A percentile compares a stretch with the other conserved stretches of the same genome.
phyloP scores from a whole-genome alignment of 2,329 filamentous ascomycete species.

The Bipolaris gigantea region DNA sequence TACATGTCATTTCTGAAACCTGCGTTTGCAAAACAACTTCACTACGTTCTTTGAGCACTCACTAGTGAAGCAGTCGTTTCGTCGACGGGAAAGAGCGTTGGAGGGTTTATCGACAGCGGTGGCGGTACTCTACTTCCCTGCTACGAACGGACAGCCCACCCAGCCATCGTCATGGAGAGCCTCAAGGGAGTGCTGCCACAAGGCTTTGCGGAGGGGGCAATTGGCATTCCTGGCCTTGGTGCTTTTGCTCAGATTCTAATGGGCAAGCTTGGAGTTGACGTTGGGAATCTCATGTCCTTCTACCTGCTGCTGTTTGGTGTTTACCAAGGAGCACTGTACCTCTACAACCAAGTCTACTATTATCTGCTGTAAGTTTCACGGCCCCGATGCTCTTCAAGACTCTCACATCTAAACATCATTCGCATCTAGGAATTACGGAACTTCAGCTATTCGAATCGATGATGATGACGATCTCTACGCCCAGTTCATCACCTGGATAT shows the following conservation, averaged over 20 bases:
- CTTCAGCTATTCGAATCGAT: constrained; percentile 50
- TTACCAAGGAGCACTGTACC: constrained; percentile 43
- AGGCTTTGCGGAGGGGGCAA: constrained; percentile 5
- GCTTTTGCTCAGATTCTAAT: constrained; percentile 6
- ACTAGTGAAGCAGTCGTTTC: background rate
- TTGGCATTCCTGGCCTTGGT: constrained; percentile 4
- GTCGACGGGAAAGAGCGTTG: background rate
- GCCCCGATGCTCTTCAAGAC: constrained; percentile 28
- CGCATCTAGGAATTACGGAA: constrained; percentile 32
- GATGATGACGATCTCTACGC: constrained; percentile 50
- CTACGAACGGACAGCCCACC: background rate
- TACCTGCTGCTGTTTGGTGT: constrained; percentile 49
- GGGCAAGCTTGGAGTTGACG: constrained; percentile 49
- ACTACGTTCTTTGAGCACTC: background rate
- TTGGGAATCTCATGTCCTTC: constrained; percentile 50
- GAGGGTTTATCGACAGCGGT: too few species aligned
- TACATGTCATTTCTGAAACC: background rate
- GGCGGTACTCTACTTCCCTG: background rate
- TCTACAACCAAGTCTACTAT: constrained; percentile 32
- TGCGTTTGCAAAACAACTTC: background rate
- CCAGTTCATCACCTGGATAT: constrained; percentile 50
- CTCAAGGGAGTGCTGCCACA: background rate
- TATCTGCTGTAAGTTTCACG: constrained; percentile 8
- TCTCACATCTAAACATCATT: background rate
- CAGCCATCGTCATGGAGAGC: constrained; percentile 1